A percentile compares a stretch with the other conserved stretches of the same genome.
Evolutionary conservation across 306 rosid genomes (phyloP).

Genomic region (Dalbergia cultrata): DNA sequence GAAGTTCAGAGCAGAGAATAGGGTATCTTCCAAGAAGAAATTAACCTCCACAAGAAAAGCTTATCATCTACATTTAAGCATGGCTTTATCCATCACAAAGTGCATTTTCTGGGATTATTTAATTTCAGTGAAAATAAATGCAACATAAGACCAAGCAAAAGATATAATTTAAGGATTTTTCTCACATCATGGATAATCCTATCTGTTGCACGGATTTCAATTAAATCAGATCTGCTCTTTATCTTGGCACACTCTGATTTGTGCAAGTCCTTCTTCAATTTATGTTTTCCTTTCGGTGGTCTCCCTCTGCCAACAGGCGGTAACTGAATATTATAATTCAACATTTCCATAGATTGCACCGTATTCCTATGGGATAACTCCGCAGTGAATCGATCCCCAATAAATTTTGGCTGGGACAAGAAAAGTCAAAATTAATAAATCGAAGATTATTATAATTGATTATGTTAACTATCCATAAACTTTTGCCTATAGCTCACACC

Average conservation of each 20-base stretch:
- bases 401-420: slow-evolving; percentile 47
- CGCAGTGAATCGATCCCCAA: slow-evolving; percentile 33
- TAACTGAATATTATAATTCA: slow-evolving; percentile 37
- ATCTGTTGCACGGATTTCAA: slow-evolving; percentile 49
- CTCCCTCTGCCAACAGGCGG: slow-evolving; percentile 44
- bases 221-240: slow-evolving; percentile 45
- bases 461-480: slow-evolving; percentile 14
- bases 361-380: slow-evolving; percentile 31
- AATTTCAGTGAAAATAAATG: slow-evolving; percentile 15
- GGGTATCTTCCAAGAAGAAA: too few species aligned
- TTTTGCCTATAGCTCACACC: slow-evolving; percentile 4
- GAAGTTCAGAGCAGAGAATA: too few species aligned
- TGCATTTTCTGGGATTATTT: slow-evolving; percentile 21
- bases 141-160: slow-evolving; percentile 32
- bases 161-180: slow-evolving; percentile 13
- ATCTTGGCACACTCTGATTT: slow-evolving; percentile 39
- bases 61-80: slow-evolving; percentile 21
- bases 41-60: neutral
- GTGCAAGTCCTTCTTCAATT: slow-evolving; percentile 38
- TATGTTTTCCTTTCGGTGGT: slow-evolving; percentile 42
- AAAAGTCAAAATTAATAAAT: slow-evolving; percentile 34
- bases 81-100: slow-evolving; percentile 25
- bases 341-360: slow-evolving; percentile 31
- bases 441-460: slow-evolving; percentile 23
- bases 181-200: slow-evolving; percentile 55